A percentile compares a stretch with the other conserved stretches of the same genome.
phyloP scores from a whole-genome alignment of 179 eudicot species.

The Gypsophila paniculata region DNA sequence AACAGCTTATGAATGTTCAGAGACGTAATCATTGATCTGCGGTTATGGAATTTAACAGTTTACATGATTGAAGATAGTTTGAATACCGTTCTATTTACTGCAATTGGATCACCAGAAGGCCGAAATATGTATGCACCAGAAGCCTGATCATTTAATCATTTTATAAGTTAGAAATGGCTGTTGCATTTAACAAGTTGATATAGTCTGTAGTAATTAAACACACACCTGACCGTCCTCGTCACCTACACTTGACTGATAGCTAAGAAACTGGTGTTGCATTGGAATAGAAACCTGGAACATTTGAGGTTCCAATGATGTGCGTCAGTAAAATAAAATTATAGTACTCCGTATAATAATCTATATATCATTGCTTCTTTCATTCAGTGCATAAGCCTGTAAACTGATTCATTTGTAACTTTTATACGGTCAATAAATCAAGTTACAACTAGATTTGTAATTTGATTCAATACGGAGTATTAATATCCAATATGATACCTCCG shows the following conservation, averaged over 20 bases:
- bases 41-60: neutral
- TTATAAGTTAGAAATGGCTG: conserved; percentile 1
- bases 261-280: conserved; percentile 58
- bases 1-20: neutral
- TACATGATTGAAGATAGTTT: conserved; percentile 4
- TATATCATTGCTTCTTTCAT: neutral
- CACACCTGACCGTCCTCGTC: conserved; percentile 42
- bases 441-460: too few species aligned
- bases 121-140: conserved; percentile 91
- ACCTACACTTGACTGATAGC: conserved; percentile 46
- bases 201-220: conserved; percentile 10
- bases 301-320: conserved; percentile 6
- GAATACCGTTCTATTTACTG: conserved; percentile 47
- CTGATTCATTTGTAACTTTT: too few species aligned
- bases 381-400: too few species aligned
- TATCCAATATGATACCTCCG: too few species aligned
- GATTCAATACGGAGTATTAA: too few species aligned
- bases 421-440: too few species aligned
- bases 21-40: neutral
- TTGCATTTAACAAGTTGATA: conserved; percentile 8
- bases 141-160: conserved; percentile 30
- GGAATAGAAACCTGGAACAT: conserved; percentile 53
- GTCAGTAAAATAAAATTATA: neutral
- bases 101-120: conserved; percentile 47
- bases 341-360: neutral